phyloP scores from a whole-genome alignment of 306 rosid genomes.

The Hippophae tibetana region DNA sequence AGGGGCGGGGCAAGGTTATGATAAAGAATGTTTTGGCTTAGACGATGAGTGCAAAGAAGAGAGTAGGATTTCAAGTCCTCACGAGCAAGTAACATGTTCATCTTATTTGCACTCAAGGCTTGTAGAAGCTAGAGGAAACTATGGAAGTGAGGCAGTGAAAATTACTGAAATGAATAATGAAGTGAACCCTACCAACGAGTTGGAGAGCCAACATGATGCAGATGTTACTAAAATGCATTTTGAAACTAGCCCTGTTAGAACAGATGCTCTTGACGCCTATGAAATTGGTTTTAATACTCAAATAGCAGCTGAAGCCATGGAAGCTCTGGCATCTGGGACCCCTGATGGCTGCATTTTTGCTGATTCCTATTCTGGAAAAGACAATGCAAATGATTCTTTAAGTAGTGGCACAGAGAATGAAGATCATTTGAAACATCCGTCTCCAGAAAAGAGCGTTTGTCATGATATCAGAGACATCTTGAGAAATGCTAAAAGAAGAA shows the following conservation, averaged over 20 bases:
- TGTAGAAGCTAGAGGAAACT: not conserved
- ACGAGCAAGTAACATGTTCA: slow-evolving; percentile 9
- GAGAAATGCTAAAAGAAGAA: slow-evolving; percentile 27
- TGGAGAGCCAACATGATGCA: slow-evolving; percentile 18
- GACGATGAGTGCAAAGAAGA: slow-evolving; percentile 20
- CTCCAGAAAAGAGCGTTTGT: slow-evolving; percentile 11
- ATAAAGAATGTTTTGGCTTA: slow-evolving; percentile 15
- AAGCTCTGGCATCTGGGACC: slow-evolving; percentile 42
- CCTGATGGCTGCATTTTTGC: slow-evolving; percentile 11
- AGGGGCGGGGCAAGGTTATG: not conserved
- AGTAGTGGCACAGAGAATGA: slow-evolving; percentile 19
- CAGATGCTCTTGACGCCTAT: slow-evolving; percentile 21
- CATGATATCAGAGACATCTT: slow-evolving; percentile 16
- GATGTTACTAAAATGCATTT: slow-evolving; percentile 16
- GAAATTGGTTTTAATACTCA: slow-evolving; percentile 66
- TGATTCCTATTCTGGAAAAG: slow-evolving; percentile 22
- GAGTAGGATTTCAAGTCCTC: slow-evolving; percentile 1
- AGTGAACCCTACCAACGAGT: slow-evolving; percentile 17
- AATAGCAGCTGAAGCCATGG: slow-evolving; percentile 75
- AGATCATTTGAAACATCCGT: slow-evolving; percentile 15
- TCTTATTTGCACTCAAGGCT: slow-evolving; percentile 5
- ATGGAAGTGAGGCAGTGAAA: slow-evolving; percentile 3
- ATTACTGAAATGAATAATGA: slow-evolving; percentile 16
- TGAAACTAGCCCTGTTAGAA: slow-evolving; percentile 24
- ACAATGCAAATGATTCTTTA: slow-evolving; percentile 15